Conservation (phyloP, 768 basidiomycete genomes). For the Pulveroboletus sp. region DNA sequence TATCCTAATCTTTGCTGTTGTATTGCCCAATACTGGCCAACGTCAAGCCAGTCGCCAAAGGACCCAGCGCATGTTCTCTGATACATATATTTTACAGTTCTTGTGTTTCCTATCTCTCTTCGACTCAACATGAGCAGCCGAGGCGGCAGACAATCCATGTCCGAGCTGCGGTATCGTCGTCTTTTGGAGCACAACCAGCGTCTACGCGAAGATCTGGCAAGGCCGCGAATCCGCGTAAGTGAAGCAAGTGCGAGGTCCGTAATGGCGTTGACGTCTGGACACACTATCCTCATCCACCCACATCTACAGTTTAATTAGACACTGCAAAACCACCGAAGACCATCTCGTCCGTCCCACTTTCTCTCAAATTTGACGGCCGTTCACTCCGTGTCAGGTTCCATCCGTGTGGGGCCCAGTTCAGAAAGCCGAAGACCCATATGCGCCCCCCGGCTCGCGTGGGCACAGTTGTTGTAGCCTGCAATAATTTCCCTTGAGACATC, state of each 20-base stretch:
- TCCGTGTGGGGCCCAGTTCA: conserved; percentile 97
- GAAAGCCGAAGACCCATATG: conserved; percentile 90
- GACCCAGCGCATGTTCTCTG: not conserved
- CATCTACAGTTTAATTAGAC: conserved; percentile 56
- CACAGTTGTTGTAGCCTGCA: conserved; percentile 57
- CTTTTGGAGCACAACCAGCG: conserved; percentile 72
- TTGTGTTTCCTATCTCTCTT: conserved; percentile 1
- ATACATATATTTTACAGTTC: not conserved
- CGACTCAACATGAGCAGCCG: conserved; percentile 50
- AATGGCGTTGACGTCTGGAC: not conserved
- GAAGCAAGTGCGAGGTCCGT: conserved; percentile 67
- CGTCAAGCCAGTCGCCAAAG: conserved; percentile 6
- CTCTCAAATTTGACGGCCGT: conserved; percentile 1
- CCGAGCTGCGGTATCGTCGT: conserved; percentile 76
- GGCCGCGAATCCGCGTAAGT: conserved; percentile 67
- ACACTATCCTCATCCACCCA: conserved; percentile 3
- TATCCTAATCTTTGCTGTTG: not conserved
- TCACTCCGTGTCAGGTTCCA: conserved; percentile 58
- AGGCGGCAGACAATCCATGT: conserved; percentile 67
- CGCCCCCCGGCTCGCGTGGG: conserved; percentile 54
- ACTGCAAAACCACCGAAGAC: conserved; percentile 71
- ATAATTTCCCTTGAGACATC: conserved; percentile 26
- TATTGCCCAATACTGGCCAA: not conserved
- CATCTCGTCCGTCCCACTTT: conserved; percentile 45
- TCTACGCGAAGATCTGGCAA: conserved; percentile 63